Evolutionary conservation across 2,329 filamentous ascomycete species (phyloP).

Genomic region (Akanthomyces lecanii): DNA sequence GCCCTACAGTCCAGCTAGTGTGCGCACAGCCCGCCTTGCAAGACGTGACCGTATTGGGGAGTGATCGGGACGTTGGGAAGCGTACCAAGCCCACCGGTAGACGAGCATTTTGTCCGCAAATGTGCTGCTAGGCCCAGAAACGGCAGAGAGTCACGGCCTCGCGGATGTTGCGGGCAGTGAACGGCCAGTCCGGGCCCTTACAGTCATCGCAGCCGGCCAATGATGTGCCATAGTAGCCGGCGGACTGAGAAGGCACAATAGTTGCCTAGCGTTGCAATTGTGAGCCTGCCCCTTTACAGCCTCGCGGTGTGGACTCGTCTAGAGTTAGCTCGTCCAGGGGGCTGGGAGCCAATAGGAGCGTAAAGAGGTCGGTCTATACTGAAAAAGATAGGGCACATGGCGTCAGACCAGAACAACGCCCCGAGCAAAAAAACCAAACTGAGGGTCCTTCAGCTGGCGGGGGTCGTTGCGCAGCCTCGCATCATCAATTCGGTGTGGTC

Average conservation of each 20-base stretch:
- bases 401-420: not conserved
- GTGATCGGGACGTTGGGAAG: not conserved
- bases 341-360: not conserved
- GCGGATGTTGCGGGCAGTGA: too few relatives aligned
- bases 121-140: not conserved
- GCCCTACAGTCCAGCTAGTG: not conserved
- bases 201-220: not conserved
- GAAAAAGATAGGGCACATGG: not conserved
- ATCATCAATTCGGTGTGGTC: not conserved
- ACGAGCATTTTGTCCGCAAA: not conserved
- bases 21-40: not conserved
- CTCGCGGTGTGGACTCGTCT: not conserved
- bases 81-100: not conserved
- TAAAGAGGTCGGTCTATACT: not conserved
- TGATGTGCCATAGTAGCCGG: not conserved
- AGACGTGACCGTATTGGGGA: not conserved
- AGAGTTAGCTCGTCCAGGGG: not conserved
- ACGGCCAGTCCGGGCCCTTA: not conserved
- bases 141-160: not conserved
- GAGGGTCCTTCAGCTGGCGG: conserved; percentile 2
- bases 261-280: not conserved
- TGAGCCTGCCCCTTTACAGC: not conserved
- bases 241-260: not conserved
- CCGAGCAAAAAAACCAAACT: not conserved
- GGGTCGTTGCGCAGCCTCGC: not conserved